These are phyloP conservation scores for Termitomyces bulborhizus DNA, from an alignment of 768 basidiomycete genomes.

Conservation along the genomic window DNA sequence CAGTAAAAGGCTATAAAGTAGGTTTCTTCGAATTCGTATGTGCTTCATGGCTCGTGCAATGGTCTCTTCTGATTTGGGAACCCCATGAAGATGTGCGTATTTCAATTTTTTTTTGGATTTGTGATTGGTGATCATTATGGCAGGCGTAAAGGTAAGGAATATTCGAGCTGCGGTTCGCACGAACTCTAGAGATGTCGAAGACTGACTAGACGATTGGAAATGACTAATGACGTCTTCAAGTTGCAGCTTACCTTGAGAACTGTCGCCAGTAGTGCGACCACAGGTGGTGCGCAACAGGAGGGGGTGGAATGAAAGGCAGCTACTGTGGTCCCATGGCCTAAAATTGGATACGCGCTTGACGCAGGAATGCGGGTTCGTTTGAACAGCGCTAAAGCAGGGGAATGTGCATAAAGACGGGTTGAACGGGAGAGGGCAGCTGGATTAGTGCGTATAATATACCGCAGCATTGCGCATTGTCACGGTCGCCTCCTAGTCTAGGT, in stretches of 20 bases:
- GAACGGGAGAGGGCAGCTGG: constrained; percentile 10
- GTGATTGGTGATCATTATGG: constrained; percentile 55
- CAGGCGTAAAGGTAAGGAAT: constrained; percentile 68
- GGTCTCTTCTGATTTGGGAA: constrained; percentile 48
- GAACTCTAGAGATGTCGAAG: constrained; percentile 68
- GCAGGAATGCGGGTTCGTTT: not conserved
- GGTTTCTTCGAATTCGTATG: constrained; percentile 41
- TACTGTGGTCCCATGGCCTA: constrained; percentile 1
- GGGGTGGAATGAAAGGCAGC: constrained; percentile 34
- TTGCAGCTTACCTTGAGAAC: constrained; percentile 51
- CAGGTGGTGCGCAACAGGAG: constrained; percentile 25
- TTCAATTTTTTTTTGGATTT: constrained; percentile 45
- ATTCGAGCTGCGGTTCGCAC: constrained; percentile 66
- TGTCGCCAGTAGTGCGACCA: constrained; percentile 49
- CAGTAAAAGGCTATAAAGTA: constrained; percentile 51
- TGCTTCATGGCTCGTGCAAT: constrained; percentile 39
- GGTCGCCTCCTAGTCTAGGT: not conserved
- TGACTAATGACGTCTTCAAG: not conserved
- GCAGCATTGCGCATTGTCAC: constrained; percentile 51
- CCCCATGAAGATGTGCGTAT: constrained; percentile 42
- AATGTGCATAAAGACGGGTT: constrained; percentile 6
- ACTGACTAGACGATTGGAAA: constrained; percentile 32
- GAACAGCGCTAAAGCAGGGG: not conserved
- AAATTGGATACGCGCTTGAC: not conserved
- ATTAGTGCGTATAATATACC: constrained; percentile 28